phyloP scores from a whole-genome alignment of 169 alveolate species.

The Babesia divergens region DNA sequence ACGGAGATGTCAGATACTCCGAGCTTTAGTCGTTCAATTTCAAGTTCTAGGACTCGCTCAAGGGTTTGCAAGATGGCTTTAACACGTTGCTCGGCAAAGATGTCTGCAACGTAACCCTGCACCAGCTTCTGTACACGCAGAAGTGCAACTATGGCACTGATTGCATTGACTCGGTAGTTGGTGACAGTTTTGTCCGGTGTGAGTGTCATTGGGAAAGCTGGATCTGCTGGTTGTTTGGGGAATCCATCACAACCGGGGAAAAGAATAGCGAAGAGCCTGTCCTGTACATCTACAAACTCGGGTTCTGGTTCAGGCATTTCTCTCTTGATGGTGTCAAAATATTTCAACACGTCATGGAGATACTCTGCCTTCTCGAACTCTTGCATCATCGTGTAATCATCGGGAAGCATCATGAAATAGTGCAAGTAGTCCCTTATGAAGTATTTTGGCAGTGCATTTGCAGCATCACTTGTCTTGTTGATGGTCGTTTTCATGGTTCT shows the following conservation, averaged over 20 bases:
- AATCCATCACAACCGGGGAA: conserved; percentile 48
- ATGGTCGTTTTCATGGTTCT: too few species aligned
- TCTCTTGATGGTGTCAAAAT: conserved; percentile 16
- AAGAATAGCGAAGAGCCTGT: conserved; percentile 2
- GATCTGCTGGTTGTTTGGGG: conserved; percentile 33
- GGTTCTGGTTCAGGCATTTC: neutral
- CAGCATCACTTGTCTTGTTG: too few species aligned
- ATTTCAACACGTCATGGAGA: conserved; percentile 32
- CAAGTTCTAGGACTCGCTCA: conserved; percentile 28
- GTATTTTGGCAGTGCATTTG: neutral
- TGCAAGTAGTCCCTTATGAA: conserved; percentile 47
- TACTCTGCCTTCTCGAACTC: conserved; percentile 28
- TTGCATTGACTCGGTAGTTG: conserved; percentile 28
- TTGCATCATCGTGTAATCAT: conserved; percentile 22
- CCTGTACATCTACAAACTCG: neutral
- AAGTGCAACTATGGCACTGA: conserved; percentile 42
- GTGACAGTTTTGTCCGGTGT: neutral
- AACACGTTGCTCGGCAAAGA: conserved; percentile 39
- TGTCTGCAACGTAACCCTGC: conserved; percentile 13
- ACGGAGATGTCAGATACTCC: conserved; percentile 35
- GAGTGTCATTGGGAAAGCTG: conserved; percentile 29
- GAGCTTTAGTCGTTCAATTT: conserved; percentile 8
- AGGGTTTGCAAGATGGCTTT: conserved; percentile 22
- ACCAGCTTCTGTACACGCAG: neutral
- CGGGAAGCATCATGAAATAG: conserved; percentile 41